Percentiles rank a stretch among this genome's conserved stretches.
These are phyloP conservation scores for Fusarium sp. DNA, from an alignment of 2,329 filamentous ascomycete species.

Conservation along the genomic window DNA sequence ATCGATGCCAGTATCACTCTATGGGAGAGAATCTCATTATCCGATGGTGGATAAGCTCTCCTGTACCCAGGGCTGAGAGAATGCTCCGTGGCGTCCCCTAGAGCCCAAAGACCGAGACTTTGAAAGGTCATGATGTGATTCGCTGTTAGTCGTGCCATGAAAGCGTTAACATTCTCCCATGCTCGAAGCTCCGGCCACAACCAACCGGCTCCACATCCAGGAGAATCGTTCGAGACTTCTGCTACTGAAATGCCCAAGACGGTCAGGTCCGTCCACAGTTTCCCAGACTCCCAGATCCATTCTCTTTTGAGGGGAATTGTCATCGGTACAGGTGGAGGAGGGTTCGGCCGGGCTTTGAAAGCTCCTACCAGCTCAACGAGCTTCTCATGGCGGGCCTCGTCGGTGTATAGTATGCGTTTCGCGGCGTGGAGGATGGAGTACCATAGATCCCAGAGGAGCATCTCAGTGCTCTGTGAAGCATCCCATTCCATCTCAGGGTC, in stretches of 20 bases:
- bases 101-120: neutral
- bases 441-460: neutral
- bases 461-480: neutral
- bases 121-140: neutral
- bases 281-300: constrained; percentile 2
- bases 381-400: neutral
- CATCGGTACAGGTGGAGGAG: constrained; percentile 3
- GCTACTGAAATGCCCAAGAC: neutral
- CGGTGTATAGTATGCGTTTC: neutral
- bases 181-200: constrained; percentile 5
- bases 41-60: neutral
- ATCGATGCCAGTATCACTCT: neutral
- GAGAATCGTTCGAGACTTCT: neutral
- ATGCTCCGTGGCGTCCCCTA: neutral
- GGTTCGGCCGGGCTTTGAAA: neutral
- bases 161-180: constrained; percentile 1
- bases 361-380: neutral
- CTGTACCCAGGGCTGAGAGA: neutral
- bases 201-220: constrained; percentile 20
- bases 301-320: neutral
- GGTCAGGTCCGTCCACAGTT: neutral
- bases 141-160: neutral
- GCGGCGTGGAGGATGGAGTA: neutral
- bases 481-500: neutral
- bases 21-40: neutral